Conservation (phyloP, 768 basidiomycete genomes). For the Auriscalpium microsporum region DNA sequence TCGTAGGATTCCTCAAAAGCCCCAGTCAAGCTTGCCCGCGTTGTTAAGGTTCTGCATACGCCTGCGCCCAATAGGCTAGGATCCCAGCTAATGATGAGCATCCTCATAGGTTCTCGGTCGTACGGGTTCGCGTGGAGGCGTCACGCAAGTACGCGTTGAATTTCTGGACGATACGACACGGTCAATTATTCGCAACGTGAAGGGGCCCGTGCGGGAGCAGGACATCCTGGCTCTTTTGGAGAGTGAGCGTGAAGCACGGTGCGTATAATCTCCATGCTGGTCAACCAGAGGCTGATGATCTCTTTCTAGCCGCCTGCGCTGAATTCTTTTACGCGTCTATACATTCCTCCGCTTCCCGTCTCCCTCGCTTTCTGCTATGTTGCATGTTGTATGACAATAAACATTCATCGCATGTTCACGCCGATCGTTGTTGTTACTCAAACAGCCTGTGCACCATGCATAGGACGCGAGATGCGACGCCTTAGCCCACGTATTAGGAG, state of each 20-base stretch:
- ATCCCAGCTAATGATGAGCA: constrained; percentile 9
- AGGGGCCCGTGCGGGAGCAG: constrained; percentile 92
- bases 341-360: constrained; percentile 4
- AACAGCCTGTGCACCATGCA: no score
- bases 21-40: constrained; percentile 95
- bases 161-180: constrained; percentile 97
- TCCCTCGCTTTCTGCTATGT: constrained; percentile 9
- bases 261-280: constrained; percentile 27
- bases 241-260: constrained; percentile 99
- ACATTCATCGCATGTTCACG: no score
- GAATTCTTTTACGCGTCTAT: constrained; percentile 3
- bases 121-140: constrained; percentile 97
- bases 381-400: constrained; percentile 11
- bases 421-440: no score
- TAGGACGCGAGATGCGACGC: no score
- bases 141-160: constrained; percentile 98
- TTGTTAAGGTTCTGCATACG: constrained; percentile 66
- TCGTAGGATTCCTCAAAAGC: constrained; percentile 77
- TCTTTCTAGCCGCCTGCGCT: constrained; percentile 26
- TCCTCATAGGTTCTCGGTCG: constrained; percentile 81
- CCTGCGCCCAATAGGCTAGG: background rate
- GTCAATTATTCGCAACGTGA: constrained; percentile 97
- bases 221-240: constrained; percentile 96
- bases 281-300: background rate
- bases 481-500: no score